Percentiles rank a stretch among this genome's conserved stretches.
Conservation (phyloP, 2,329 filamentous ascomycete genomes). For the Neonectria neomacrospora region DNA sequence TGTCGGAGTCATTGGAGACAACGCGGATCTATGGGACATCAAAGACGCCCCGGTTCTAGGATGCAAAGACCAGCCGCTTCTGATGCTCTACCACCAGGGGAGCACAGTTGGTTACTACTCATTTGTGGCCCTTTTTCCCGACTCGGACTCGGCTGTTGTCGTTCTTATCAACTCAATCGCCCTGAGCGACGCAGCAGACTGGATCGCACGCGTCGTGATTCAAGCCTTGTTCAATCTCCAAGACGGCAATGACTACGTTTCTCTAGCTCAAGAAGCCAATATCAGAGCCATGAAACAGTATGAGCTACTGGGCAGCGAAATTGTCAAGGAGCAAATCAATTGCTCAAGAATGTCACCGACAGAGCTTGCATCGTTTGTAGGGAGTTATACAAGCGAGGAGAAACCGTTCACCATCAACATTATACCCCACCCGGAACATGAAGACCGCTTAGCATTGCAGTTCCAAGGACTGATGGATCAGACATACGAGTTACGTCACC, state of each 20-base stretch:
- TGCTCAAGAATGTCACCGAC: not conserved
- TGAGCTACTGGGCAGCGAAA: not conserved
- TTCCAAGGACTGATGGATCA: constrained; percentile 1
- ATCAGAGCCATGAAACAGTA: not conserved
- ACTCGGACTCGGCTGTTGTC: constrained; percentile 21
- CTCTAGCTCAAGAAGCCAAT: not conserved
- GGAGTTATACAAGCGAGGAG: not conserved
- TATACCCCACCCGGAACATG: not conserved
- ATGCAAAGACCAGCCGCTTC: not conserved
- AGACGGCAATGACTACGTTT: constrained; percentile 7
- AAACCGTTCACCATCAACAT: constrained; percentile 1
- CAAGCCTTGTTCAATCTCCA: constrained; percentile 12
- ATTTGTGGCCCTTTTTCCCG: constrained; percentile 26
- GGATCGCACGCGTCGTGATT: constrained; percentile 23
- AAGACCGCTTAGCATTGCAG: not conserved
- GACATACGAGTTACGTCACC: constrained; percentile 1
- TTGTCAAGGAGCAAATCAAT: not conserved
- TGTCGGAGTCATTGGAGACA: constrained; percentile 6
- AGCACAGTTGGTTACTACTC: constrained; percentile 6
- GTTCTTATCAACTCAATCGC: constrained; percentile 25
- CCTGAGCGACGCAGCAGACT: constrained; percentile 28
- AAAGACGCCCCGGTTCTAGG: constrained; percentile 14
- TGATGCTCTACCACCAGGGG: constrained; percentile 26
- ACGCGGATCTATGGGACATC: not conserved
- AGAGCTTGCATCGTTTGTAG: not conserved